Evolutionary conservation across 73 alveolate species (phyloP).

Genomic region (Breviolum minutum): DNA sequence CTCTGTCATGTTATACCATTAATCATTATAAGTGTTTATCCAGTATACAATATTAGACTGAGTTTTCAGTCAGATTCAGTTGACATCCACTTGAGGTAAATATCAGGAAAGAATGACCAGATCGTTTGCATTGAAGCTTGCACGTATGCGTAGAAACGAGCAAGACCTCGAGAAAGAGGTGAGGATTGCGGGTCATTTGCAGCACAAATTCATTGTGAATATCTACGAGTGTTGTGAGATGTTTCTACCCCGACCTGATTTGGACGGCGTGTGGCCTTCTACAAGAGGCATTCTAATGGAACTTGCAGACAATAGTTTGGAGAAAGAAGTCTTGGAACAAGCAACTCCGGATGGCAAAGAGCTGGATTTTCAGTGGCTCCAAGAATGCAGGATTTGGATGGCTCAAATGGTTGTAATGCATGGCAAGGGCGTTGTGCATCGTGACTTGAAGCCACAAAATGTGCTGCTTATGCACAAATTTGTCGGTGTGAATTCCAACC

Average conservation of each 20-base stretch:
- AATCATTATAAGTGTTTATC: not conserved
- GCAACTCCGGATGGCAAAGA: not conserved
- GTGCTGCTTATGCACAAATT: not conserved
- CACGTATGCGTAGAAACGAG: not conserved
- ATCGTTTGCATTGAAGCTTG: not conserved
- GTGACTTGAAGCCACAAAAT: conserved; percentile 2
- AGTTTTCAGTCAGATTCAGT: not conserved
- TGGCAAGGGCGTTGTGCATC: not conserved
- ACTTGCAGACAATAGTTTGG: conserved; percentile 11
- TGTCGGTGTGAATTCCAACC: not conserved
- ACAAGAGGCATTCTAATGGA: conserved; percentile 17
- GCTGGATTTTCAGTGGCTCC: not conserved
- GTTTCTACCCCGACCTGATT: not conserved
- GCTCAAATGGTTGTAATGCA: conserved; percentile 28
- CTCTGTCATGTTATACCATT: not conserved
- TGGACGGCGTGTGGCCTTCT: not conserved
- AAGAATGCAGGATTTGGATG: not conserved
- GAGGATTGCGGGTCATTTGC: not conserved
- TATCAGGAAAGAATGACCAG: not conserved
- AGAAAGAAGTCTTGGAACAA: not conserved
- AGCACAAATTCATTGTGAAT: not conserved
- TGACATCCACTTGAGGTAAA: not conserved
- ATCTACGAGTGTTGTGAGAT: not conserved
- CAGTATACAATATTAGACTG: not conserved
- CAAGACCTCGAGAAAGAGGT: not conserved